Conservation (phyloP, 139 green algal genomes). For the Mychonastes homosphaera region DNA sequence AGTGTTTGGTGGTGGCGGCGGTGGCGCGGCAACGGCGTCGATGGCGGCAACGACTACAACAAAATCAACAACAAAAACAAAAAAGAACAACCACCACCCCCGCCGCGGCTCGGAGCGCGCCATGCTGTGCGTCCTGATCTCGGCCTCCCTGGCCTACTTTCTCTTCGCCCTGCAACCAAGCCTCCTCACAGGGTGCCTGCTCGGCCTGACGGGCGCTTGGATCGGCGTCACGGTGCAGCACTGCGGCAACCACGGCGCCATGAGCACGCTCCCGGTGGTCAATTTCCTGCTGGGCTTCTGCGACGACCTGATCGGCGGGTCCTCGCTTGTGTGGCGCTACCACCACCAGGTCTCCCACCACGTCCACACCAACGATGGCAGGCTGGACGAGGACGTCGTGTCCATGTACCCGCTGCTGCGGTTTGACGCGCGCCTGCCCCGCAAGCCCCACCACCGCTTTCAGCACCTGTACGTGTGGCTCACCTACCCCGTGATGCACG, state of each 20-base stretch:
- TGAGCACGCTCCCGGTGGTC: constrained; percentile 54
- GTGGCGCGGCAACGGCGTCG: too few relatives aligned
- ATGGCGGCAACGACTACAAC: too few relatives aligned
- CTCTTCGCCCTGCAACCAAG: too few relatives aligned
- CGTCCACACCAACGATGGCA: constrained; percentile 81
- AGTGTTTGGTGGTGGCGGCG: too few relatives aligned
- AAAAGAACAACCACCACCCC: too few relatives aligned
- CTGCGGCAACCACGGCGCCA: constrained; percentile 80
- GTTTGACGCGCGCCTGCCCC: constrained; percentile 60
- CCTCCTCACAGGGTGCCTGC: too few relatives aligned
- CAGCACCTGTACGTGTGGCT: constrained; percentile 72
- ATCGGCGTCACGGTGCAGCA: constrained; percentile 65
- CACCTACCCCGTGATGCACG: constrained; percentile 63
- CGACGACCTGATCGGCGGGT: constrained; percentile 67
- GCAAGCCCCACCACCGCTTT: constrained; percentile 40
- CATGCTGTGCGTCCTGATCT: too few relatives aligned
- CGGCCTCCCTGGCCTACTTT: too few relatives aligned
- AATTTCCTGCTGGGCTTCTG: constrained; percentile 61
- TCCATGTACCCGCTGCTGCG: constrained; percentile 60
- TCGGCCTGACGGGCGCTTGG: constrained; percentile 56
- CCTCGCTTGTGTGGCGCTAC: constrained; percentile 72
- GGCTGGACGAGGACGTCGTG: constrained; percentile 71
- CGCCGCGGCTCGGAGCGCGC: too few relatives aligned
- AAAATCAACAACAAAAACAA: too few relatives aligned
- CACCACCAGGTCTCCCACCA: constrained; percentile 82